phyloP scores from a whole-genome alignment of 371 early-diverging fungal genomes.

The Quaeritorhiza haematococci region DNA sequence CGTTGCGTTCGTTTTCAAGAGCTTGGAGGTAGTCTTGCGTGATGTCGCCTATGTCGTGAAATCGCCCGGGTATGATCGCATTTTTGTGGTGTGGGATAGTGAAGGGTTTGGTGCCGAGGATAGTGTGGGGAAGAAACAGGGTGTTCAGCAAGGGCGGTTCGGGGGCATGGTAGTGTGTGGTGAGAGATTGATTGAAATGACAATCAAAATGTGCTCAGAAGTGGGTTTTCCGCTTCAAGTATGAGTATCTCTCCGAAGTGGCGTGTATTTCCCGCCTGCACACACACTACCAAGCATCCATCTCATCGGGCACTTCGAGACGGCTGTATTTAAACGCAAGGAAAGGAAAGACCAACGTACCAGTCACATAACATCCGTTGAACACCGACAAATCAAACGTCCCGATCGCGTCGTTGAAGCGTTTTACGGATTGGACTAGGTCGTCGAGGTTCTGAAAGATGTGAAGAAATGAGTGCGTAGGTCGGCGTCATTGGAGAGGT shows the following conservation, averaged over 20 bases:
- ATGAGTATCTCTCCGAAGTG: too few species aligned
- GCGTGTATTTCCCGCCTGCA: too few species aligned
- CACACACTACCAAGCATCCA: too few species aligned
- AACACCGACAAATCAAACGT: conserved; percentile 94
- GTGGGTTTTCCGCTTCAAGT: too few species aligned
- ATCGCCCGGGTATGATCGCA: not conserved
- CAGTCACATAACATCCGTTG: conserved; percentile 86
- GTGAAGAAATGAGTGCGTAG: not conserved
- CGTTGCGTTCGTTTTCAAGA: conserved; percentile 53
- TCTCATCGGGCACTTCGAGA: too few species aligned
- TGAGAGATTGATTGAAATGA: too few species aligned
- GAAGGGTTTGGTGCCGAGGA: too few species aligned
- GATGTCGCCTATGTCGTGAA: conserved; percentile 50
- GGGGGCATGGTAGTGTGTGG: too few species aligned
- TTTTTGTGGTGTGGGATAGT: not conserved
- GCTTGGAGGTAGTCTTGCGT: conserved; percentile 70
- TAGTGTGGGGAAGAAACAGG: too few species aligned
- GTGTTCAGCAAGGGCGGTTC: too few species aligned
- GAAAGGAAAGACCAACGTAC: conserved; percentile 5
- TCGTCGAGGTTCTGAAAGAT: conserved; percentile 58
- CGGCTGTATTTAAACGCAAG: not conserved
- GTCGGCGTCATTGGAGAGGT: not conserved
- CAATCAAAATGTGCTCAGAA: too few species aligned
- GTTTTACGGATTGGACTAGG: conserved; percentile 68
- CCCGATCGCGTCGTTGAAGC: conserved; percentile 74